These are phyloP conservation scores for Solanum megistacrolobum DNA, from an alignment of 257 asterid genomes.

Conservation along the genomic window DNA sequence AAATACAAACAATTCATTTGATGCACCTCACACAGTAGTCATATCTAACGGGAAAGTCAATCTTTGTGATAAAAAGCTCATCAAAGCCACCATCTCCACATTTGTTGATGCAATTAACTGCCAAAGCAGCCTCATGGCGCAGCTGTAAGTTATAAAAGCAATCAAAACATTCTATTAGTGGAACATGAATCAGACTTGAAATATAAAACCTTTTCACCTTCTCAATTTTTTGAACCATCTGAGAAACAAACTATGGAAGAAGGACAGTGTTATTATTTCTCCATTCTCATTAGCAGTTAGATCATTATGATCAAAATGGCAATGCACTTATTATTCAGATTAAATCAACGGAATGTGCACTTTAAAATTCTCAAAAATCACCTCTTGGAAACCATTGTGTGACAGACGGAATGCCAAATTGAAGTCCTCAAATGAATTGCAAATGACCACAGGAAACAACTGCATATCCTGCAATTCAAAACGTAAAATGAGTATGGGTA, in stretches of 20 bases:
- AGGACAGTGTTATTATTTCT: background rate
- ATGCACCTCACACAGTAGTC: conserved; percentile 75
- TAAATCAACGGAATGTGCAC: background rate
- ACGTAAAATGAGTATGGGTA: background rate
- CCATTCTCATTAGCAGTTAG: background rate
- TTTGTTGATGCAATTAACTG: conserved; percentile 65
- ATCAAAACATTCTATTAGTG: background rate
- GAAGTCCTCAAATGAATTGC: conserved; percentile 58
- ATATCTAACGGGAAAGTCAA: conserved; percentile 72
- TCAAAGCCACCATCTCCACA: conserved; percentile 73
- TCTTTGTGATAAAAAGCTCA: conserved; percentile 71
- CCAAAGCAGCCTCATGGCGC: conserved; percentile 59
- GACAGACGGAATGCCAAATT: conserved; percentile 86
- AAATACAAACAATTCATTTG: background rate
- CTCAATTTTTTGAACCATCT: background rate
- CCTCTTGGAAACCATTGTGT: conserved; percentile 82
- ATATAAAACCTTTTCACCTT: background rate
- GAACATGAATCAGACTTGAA: background rate
- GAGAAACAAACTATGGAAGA: background rate
- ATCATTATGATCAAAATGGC: background rate
- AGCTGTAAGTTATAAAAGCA: conserved; percentile 32
- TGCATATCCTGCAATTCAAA: conserved; percentile 51
- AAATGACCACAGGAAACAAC: conserved; percentile 63
- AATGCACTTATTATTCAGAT: background rate
- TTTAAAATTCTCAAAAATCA: conserved; percentile 5